Percentiles rank a stretch among this genome's conserved stretches.
phyloP scores from a whole-genome alignment of 2,329 filamentous ascomycete species.

The Cladosporium sp. region DNA sequence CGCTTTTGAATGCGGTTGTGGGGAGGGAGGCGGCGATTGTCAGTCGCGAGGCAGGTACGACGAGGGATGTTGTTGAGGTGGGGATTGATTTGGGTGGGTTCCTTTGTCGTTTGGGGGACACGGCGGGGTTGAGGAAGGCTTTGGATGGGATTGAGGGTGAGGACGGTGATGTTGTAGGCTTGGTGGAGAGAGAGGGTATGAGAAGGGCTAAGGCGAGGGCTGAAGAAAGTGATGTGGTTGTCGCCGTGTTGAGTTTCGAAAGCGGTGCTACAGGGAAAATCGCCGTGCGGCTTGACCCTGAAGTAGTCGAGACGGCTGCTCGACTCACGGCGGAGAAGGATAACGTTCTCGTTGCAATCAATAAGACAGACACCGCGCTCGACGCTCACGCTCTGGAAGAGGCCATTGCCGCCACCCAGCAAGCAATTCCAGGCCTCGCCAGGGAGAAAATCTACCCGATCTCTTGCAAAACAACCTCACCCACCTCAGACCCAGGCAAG shows the following conservation, averaged over 20 bases:
- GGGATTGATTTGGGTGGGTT: conserved; percentile 85
- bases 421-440: conserved; percentile 40
- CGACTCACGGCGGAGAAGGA: conserved; percentile 47
- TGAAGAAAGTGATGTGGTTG: conserved; percentile 75
- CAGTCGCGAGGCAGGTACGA: conserved; percentile 87
- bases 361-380: conserved; percentile 56
- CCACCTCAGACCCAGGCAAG: conserved; percentile 58
- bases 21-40: conserved; percentile 95
- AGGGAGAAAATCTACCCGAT: conserved; percentile 55
- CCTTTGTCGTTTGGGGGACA: conserved; percentile 91
- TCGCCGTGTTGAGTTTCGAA: conserved; percentile 76
- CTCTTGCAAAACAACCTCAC: conserved; percentile 58
- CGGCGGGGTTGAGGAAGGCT: conserved; percentile 68
- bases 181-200: conserved; percentile 86
- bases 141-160: background rate
- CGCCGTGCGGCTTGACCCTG: conserved; percentile 43
- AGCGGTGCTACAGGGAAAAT: conserved; percentile 28
- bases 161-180: conserved; percentile 51
- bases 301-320: conserved; percentile 52
- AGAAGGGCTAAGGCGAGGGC: conserved; percentile 78
- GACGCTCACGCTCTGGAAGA: conserved; percentile 5
- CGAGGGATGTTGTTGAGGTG: conserved; percentile 88
- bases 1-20: conserved; percentile 82
- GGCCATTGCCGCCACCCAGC: conserved; percentile 30
- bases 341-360: conserved; percentile 55